A percentile compares a stretch with the other conserved stretches of the same genome.
These are phyloP conservation scores for Galeopsis tetrahit DNA, from an alignment of 257 asterid genomes.

Conservation along the genomic window DNA sequence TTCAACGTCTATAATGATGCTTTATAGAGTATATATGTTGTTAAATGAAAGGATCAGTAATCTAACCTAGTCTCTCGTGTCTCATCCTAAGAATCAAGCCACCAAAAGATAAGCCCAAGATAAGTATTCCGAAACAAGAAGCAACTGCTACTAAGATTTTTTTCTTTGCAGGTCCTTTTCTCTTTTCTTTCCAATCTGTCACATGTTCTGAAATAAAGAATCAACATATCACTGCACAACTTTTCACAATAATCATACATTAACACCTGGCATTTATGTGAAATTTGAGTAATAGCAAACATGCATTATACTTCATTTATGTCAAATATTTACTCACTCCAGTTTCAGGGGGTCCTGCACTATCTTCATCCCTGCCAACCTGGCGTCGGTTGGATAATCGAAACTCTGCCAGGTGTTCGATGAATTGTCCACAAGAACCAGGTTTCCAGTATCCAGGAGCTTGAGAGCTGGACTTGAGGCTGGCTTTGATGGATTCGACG, in stretches of 20 bases:
- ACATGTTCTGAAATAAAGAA: not conserved
- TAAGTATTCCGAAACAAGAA: not conserved
- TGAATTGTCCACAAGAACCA: constrained; percentile 18
- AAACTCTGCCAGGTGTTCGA: constrained; percentile 32
- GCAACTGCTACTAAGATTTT: not conserved
- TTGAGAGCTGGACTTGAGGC: constrained; percentile 15
- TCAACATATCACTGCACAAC: not conserved
- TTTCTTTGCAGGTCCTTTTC: too few species aligned
- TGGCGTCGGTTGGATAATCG: constrained; percentile 25
- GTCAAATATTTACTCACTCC: not conserved
- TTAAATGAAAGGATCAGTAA: not conserved
- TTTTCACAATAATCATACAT: not conserved
- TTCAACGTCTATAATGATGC: not conserved
- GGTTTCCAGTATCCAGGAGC: constrained; percentile 28
- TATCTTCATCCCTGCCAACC: constrained; percentile 26
- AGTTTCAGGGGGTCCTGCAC: not conserved
- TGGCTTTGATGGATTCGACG: not conserved
- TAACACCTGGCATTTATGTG: too few species aligned
- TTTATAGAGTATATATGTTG: not conserved
- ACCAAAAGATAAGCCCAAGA: not conserved
- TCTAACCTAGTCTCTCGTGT: constrained; percentile 8
- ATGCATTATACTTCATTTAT: not conserved
- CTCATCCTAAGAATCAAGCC: constrained; percentile 6
- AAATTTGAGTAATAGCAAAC: too few species aligned
- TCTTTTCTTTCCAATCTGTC: not conserved